These are phyloP conservation scores for Cercospora zeae-maydis DNA, from an alignment of 2,329 filamentous ascomycete species.

Conservation along the genomic window DNA sequence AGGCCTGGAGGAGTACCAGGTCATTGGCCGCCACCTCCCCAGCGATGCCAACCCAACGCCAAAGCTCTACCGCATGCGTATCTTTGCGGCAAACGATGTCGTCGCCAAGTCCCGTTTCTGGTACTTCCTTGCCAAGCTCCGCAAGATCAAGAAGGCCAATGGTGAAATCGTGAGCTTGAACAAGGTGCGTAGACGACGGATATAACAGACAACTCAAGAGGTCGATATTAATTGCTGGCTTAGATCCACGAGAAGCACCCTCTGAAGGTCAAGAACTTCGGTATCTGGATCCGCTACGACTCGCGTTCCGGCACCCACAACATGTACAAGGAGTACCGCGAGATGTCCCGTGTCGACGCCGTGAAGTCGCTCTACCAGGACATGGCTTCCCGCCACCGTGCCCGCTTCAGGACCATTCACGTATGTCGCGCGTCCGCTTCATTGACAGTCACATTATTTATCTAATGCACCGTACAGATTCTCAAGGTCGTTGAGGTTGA, in stretches of 20 bases:
- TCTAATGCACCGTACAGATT: conserved; percentile 58
- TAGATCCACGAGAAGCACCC: conserved; percentile 99
- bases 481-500: conserved; percentile 97
- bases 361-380: conserved; percentile 98
- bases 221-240: conserved; percentile 13
- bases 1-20: conserved; percentile 98
- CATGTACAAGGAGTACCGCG: conserved; percentile 99
- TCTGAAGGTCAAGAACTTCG: conserved; percentile 99
- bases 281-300: conserved; percentile 99
- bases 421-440: conserved; percentile 56
- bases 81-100: conserved; percentile 96
- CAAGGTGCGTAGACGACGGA: conserved; percentile 59
- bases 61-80: conserved; percentile 99
- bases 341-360: conserved; percentile 92
- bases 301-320: conserved; percentile 99
- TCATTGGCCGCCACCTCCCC: conserved; percentile 99
- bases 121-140: conserved; percentile 99
- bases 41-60: conserved; percentile 94
- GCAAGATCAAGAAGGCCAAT: conserved; percentile 99
- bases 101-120: conserved; percentile 99
- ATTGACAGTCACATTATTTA: neutral
- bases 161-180: conserved; percentile 98
- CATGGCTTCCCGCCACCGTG: conserved; percentile 98
- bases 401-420: conserved; percentile 97
- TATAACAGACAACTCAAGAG: neutral